These are phyloP conservation scores for Agaricus blazei DNA, from an alignment of 768 basidiomycete genomes.

Conservation along the genomic window DNA sequence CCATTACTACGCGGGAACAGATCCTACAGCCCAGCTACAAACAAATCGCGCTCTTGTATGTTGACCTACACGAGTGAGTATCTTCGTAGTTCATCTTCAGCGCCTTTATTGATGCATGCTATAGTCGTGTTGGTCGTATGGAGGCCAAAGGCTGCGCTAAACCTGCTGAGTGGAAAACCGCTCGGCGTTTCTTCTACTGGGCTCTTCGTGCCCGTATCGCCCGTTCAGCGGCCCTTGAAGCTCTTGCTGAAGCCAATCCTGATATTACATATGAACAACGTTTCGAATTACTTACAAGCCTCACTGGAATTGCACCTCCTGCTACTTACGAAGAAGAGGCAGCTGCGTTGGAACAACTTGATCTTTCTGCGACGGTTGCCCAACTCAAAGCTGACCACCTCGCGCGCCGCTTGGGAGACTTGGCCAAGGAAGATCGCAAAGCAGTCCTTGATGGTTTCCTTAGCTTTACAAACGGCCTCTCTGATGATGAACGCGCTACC, in stretches of 20 bases:
- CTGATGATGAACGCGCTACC: constrained; percentile 63
- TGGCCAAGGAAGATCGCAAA: constrained; percentile 73
- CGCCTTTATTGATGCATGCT: not conserved
- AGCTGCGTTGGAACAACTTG: constrained; percentile 65
- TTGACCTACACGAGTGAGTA: constrained; percentile 92
- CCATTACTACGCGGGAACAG: constrained; percentile 72
- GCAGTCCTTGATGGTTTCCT: constrained; percentile 70
- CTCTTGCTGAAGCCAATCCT: constrained; percentile 69
- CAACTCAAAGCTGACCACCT: constrained; percentile 71
- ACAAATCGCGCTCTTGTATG: constrained; percentile 90
- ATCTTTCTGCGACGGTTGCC: constrained; percentile 54
- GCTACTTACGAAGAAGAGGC: constrained; percentile 56
- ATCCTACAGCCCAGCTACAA: constrained; percentile 86
- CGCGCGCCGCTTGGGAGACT: constrained; percentile 56
- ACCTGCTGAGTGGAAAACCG: constrained; percentile 80
- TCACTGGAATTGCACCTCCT: constrained; percentile 49
- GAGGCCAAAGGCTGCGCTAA: constrained; percentile 96
- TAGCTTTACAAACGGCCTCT: constrained; percentile 67
- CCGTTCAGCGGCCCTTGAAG: constrained; percentile 55
- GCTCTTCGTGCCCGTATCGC: constrained; percentile 79
- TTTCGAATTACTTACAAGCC: constrained; percentile 52
- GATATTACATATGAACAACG: constrained; percentile 65
- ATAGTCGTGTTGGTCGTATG: constrained; percentile 90
- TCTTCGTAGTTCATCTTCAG: not conserved
- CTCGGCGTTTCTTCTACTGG: constrained; percentile 93